Conservation (phyloP, 208 protist species). For the Trypanosoma conorhini region DNA sequence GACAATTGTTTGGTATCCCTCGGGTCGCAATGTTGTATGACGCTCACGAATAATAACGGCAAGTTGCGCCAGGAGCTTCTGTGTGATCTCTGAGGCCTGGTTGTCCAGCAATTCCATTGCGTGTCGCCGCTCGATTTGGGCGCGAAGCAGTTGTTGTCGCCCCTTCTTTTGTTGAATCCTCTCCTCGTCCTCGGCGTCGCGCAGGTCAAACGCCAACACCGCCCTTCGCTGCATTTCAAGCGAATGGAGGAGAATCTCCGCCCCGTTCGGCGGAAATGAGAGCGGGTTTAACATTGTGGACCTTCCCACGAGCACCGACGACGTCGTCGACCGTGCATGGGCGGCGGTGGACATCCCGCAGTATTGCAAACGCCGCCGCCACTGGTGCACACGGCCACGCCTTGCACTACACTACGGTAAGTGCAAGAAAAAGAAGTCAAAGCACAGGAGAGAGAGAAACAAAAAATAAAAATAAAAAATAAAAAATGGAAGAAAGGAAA, state of each 20-base stretch:
- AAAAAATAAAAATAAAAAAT: not conserved
- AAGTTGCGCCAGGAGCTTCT: conserved; percentile 50
- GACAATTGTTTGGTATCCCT: conserved; percentile 81
- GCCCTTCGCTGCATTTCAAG: conserved; percentile 47
- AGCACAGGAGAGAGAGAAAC: conserved; percentile 7
- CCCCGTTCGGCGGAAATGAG: conserved; percentile 42
- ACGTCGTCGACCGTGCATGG: not conserved
- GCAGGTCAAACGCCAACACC: conserved; percentile 36
- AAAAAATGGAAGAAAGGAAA: not conserved
- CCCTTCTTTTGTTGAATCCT: conserved; percentile 46
- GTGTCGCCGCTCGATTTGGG: conserved; percentile 54
- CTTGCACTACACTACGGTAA: not conserved
- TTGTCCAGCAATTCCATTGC: conserved; percentile 44
- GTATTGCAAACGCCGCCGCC: not conserved
- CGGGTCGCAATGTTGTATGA: conserved; percentile 48
- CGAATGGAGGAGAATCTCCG: conserved; percentile 41
- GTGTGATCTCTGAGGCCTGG: conserved; percentile 35
- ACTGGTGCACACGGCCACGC: not conserved
- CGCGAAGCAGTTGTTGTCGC: conserved; percentile 41
- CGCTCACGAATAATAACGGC: conserved; percentile 61
- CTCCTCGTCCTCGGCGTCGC: conserved; percentile 30
- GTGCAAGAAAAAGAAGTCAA: not conserved
- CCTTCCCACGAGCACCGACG: not conserved
- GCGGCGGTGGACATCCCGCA: not conserved
- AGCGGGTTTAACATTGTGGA: conserved; percentile 1